Conservation (phyloP, 106 monocot species). For the Dendrobium chrysotoxum region DNA sequence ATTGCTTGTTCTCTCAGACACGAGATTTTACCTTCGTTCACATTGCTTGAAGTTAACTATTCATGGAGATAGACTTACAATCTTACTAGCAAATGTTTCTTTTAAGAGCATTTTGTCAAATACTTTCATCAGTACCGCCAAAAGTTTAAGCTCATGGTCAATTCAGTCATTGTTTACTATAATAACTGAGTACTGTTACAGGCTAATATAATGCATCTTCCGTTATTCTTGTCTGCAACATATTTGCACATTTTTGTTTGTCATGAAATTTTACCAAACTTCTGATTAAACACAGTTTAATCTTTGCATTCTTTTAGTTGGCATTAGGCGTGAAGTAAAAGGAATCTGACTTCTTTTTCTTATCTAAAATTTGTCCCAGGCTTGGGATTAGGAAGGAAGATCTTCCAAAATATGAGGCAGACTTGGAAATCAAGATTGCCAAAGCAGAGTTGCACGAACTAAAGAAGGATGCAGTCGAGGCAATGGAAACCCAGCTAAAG, state of each 20-base stretch:
- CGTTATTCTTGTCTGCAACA: background rate
- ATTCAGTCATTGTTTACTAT: no score
- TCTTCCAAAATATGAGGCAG: slow-evolving; percentile 78
- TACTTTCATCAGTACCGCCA: background rate
- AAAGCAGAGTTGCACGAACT: slow-evolving; percentile 66
- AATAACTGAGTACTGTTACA: background rate
- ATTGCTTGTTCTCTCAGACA: background rate
- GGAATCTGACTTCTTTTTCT: background rate
- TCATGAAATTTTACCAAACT: background rate
- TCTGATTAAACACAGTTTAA: background rate
- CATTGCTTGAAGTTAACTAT: background rate
- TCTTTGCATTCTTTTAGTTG: slow-evolving; percentile 6
- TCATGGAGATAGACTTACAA: background rate
- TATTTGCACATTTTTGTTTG: background rate
- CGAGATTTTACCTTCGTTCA: background rate
- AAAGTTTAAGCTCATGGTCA: background rate
- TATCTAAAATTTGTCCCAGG: slow-evolving; percentile 21
- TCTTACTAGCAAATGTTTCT: background rate
- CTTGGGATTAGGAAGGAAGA: slow-evolving; percentile 82
- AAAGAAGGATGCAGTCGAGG: slow-evolving; percentile 75
- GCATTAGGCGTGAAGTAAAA: background rate
- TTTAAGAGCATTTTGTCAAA: background rate
- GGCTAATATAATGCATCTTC: background rate
- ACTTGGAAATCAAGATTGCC: slow-evolving; percentile 79
- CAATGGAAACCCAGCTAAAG: slow-evolving; percentile 91